A percentile compares a stretch with the other conserved stretches of the same genome.
These are phyloP conservation scores for Phragmites australis DNA, from an alignment of 176 grass and related monocot species.

Conservation along the genomic window DNA sequence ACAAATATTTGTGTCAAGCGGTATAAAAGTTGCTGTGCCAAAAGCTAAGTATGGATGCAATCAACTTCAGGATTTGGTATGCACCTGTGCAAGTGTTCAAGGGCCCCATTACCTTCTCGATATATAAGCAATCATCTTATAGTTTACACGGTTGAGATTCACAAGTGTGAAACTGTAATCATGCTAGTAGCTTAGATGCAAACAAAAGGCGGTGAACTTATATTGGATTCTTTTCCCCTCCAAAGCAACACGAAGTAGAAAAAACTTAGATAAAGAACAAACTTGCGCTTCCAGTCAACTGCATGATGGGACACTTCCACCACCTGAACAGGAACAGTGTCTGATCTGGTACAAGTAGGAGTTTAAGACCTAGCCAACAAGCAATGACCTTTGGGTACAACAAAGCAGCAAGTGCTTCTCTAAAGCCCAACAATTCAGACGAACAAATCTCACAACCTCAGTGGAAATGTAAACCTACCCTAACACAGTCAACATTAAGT, in stretches of 20 bases:
- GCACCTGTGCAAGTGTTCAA: neutral
- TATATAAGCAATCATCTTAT: neutral
- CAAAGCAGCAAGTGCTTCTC: neutral
- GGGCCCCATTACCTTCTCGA: neutral
- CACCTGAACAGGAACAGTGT: neutral
- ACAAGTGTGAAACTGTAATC: neutral
- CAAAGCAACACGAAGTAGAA: neutral
- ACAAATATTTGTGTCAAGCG: neutral
- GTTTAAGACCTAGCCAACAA: neutral
- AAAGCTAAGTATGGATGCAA: neutral
- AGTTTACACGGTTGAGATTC: neutral
- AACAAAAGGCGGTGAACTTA: too few species aligned
- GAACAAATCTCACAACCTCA: neutral
- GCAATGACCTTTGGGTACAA: neutral
- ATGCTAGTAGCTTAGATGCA: neutral
- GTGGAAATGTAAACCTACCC: neutral
- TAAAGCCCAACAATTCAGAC: neutral
- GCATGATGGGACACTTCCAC: neutral
- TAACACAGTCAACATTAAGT: neutral
- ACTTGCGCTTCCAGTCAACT: neutral
- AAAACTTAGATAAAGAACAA: neutral
- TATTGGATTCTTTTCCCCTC: too few species aligned
- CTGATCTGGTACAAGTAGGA: neutral
- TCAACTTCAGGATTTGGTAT: neutral
- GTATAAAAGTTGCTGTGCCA: neutral